phyloP scores from a whole-genome alignment of 2,329 filamentous ascomycete genomes.

The Fusarium aywerte region DNA sequence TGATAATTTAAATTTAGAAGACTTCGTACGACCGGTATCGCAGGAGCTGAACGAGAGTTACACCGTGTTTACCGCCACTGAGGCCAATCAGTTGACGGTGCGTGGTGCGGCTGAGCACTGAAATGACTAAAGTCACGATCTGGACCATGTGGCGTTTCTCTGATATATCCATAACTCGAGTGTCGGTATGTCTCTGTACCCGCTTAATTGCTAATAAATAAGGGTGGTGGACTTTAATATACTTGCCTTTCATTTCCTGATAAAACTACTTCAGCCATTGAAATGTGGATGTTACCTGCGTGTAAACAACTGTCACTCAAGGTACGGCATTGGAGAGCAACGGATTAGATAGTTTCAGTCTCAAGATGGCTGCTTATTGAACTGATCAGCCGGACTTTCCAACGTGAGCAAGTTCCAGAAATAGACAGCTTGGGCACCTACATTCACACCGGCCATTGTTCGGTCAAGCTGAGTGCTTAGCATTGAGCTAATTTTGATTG shows the following conservation, averaged over 20 bases:
- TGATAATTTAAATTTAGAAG: not conserved
- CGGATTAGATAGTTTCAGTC: not conserved
- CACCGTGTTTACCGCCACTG: not conserved
- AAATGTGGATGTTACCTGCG: not conserved
- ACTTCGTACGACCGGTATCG: not conserved
- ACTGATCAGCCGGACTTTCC: not conserved
- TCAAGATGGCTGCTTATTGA: not conserved
- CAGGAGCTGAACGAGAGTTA: not conserved
- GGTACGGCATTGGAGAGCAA: not conserved
- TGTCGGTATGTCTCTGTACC: not conserved
- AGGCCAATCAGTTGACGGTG: not conserved
- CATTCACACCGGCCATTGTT: not conserved
- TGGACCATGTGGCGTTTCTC: not conserved
- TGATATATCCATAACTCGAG: not conserved
- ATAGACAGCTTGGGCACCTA: not conserved
- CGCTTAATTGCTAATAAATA: not conserved
- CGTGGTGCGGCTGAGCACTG: not conserved
- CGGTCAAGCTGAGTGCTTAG: not conserved
- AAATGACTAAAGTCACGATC: not conserved
- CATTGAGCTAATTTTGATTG: not conserved
- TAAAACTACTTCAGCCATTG: rapidly evolving
- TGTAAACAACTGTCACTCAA: not conserved
- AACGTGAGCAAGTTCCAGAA: rapidly evolving
- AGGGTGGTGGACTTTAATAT: not conserved
- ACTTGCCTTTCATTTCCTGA: not conserved